Evolutionary conservation across 2,329 filamentous ascomycete species (phyloP), one percentile per base, ranked within the genome.

Genomic region (Penicillium nordicum): DNA sequence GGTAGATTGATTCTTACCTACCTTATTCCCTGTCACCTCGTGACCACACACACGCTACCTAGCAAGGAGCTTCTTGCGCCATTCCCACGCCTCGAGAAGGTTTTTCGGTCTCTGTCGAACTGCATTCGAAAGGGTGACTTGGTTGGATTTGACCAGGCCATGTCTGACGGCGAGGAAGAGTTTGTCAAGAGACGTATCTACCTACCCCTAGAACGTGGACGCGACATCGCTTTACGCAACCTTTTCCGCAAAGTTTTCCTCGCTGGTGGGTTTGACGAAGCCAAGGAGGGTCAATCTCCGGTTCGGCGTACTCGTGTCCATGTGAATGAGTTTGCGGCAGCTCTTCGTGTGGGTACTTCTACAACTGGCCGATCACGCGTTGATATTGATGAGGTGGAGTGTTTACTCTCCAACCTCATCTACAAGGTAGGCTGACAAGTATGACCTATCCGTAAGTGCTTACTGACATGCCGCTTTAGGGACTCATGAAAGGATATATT

Each of bases 401-500:
- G 94, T 73, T 78, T 97, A 66, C 72, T 99, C 68, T 91, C 94
- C 29, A 97, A 97, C 72, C 90, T 97, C 84, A 96, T 99, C 60
- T 99, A 97, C 80, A 99, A 97, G 85, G 93, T 96, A 75, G 58
- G 79, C 76, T 42, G 25, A 10, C n/a, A 25, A 23, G 12, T 11
- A 16, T 38, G 5, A 3, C 9, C 5, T n/a, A 51, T 25, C 16
- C 5, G 1, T 8, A 23, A 27, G n/a, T 46, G n/a, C 18, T 38
- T 18, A 30, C 21, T 57, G 37, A 57, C 58, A 67, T 40, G 65
- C 40, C 12, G 63, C 59, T 66, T 30, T 64, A 96, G 91, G 89
- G 89, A 57, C 81, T 94, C 25, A 96, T 99, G 90, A 99, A 97
- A 76, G 94, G 95, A 40, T 99, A 99, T 75, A 99, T 99, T 64